Conservation (phyloP, 1,284 basidiomycete species). For the Tilletia caries region DNA sequence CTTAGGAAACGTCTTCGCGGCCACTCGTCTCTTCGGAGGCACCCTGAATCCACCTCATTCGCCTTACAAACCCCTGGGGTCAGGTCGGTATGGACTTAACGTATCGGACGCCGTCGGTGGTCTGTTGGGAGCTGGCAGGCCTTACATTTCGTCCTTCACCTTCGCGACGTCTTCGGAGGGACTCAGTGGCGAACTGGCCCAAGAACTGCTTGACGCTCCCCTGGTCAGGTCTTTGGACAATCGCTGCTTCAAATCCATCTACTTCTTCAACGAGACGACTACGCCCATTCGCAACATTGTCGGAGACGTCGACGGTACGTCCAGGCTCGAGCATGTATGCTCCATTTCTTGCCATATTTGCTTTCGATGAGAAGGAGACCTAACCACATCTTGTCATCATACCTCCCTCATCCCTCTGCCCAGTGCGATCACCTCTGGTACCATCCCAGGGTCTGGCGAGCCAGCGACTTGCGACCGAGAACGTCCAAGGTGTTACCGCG, state of each 20-base stretch:
- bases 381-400: no score
- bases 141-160: background rate
- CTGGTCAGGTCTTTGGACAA: background rate
- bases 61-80: background rate
- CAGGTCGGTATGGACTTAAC: background rate
- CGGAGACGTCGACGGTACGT: background rate
- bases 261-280: slow-evolving; percentile 7
- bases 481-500: no score
- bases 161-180: background rate
- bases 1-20: background rate
- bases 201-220: background rate
- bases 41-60: background rate
- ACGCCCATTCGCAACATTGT: background rate
- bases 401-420: no score
- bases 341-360: background rate
- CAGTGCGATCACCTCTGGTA: no score
- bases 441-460: no score
- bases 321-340: no score
- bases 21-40: background rate
- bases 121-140: background rate
- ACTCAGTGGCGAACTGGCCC: background rate
- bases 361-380: no score
- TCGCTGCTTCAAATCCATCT: background rate
- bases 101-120: background rate
- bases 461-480: no score